These are phyloP conservation scores for Zea mays DNA, from an alignment of 176 grass and related monocot genomes.

Conservation along the genomic window DNA sequence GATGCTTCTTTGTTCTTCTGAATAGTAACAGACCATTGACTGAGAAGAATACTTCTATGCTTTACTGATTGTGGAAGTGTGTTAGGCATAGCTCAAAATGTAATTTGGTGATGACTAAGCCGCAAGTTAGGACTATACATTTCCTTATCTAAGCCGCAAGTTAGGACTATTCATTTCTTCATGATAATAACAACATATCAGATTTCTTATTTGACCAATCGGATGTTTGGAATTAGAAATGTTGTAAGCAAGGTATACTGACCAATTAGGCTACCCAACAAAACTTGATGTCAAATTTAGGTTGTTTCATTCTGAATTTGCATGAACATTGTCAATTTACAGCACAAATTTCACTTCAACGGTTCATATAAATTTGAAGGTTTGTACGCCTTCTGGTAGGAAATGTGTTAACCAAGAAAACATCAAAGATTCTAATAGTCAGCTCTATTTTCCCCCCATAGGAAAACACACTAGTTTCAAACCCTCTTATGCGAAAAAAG, in stretches of 20 bases:
- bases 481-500: neutral
- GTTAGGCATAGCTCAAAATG: neutral
- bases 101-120: neutral
- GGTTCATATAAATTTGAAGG: neutral
- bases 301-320: neutral
- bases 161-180: neutral
- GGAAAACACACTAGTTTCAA: neutral
- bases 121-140: neutral
- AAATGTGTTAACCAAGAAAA: neutral
- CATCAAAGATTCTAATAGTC: neutral
- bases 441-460: neutral
- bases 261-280: neutral
- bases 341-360: neutral
- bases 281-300: conserved; percentile 12
- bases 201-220: neutral
- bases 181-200: neutral
- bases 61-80: conserved; percentile 12
- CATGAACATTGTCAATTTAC: neutral
- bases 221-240: neutral
- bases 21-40: neutral
- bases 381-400: neutral
- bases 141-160: conserved; percentile 9
- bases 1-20: neutral
- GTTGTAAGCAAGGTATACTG: neutral
- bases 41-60: neutral